phyloP scores from a whole-genome alignment of 2,329 filamentous ascomycete species.

The Aspergillus glaucus region DNA sequence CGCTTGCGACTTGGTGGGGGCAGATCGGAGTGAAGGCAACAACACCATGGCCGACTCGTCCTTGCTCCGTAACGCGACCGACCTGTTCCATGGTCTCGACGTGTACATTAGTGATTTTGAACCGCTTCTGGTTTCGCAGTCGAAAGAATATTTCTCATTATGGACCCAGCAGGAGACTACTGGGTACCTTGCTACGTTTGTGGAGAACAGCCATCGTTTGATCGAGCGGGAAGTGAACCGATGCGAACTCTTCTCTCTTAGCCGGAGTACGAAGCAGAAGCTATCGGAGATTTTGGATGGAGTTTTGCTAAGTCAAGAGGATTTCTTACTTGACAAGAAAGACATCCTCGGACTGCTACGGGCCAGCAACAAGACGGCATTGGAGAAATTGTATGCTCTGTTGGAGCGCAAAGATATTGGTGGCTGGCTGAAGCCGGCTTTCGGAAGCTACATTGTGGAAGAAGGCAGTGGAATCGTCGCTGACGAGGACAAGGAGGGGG shows the following conservation, averaged over 20 bases:
- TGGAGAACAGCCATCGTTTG: conserved; percentile 61
- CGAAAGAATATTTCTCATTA: conserved; percentile 59
- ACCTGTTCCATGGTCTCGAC: conserved; percentile 77
- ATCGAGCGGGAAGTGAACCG: conserved; percentile 66
- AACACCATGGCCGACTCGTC: conserved; percentile 52
- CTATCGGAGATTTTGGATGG: conserved; percentile 68
- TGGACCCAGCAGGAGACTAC: conserved; percentile 64
- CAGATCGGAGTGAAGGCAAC: conserved; percentile 56
- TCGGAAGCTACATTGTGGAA: conserved; percentile 69
- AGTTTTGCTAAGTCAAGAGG: conserved; percentile 64
- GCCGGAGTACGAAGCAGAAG: conserved; percentile 72
- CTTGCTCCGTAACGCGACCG: conserved; percentile 68
- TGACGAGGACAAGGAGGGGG: conserved; percentile 68
- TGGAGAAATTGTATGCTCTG: conserved; percentile 72
- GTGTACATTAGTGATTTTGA: conserved; percentile 79
- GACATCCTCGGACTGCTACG: conserved; percentile 69
- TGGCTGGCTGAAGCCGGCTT: conserved; percentile 62
- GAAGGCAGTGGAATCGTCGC: conserved; percentile 73
- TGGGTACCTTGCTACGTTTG: conserved; percentile 66
- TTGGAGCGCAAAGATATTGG: conserved; percentile 67
- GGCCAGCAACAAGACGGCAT: conserved; percentile 60
- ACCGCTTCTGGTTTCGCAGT: conserved; percentile 61
- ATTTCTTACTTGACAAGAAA: conserved; percentile 58
- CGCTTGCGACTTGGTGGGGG: conserved; percentile 68
- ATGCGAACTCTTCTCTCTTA: conserved; percentile 75